phyloP scores from a whole-genome alignment of 2,329 filamentous ascomycete genomes.

The Coniochaeta sp. region DNA sequence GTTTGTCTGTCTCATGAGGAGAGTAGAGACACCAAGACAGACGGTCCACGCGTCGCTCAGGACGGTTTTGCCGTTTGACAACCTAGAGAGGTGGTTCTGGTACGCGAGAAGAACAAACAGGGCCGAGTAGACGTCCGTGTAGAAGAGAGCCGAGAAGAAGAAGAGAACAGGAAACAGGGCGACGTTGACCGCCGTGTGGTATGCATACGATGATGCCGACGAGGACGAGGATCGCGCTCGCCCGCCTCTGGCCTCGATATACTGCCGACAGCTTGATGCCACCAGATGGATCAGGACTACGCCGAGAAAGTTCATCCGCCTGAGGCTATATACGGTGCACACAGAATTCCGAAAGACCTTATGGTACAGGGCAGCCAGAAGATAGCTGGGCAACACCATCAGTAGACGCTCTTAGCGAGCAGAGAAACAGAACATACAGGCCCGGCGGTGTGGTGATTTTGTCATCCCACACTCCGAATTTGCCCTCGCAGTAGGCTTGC shows the following conservation, averaged over 20 bases:
- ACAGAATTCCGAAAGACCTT: conserved; percentile 19
- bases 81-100: conserved; percentile 42
- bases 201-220: conserved; percentile 26
- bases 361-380: conserved; percentile 34
- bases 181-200: conserved; percentile 69
- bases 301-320: conserved; percentile 40
- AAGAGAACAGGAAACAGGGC: conserved; percentile 83
- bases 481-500: conserved; percentile 72
- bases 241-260: conserved; percentile 38
- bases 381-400: conserved; percentile 28
- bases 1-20: conserved; percentile 88
- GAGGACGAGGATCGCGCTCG: background rate
- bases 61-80: conserved; percentile 22
- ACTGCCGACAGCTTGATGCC: conserved; percentile 43
- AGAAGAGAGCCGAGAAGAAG: conserved; percentile 94
- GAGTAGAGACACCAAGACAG: conserved; percentile 53
- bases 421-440: conserved; percentile 43
- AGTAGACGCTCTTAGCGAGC: conserved; percentile 2
- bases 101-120: conserved; percentile 67
- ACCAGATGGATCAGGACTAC: conserved; percentile 34
- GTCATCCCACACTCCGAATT: conserved; percentile 78
- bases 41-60: conserved; percentile 37
- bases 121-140: conserved; percentile 85
- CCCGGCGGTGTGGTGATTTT: conserved; percentile 97
- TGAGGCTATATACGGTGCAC: conserved; percentile 35